These are phyloP conservation scores for Halophytophthora batemanensis DNA, from an alignment of 352 stramenopile species.

Conservation along the genomic window DNA sequence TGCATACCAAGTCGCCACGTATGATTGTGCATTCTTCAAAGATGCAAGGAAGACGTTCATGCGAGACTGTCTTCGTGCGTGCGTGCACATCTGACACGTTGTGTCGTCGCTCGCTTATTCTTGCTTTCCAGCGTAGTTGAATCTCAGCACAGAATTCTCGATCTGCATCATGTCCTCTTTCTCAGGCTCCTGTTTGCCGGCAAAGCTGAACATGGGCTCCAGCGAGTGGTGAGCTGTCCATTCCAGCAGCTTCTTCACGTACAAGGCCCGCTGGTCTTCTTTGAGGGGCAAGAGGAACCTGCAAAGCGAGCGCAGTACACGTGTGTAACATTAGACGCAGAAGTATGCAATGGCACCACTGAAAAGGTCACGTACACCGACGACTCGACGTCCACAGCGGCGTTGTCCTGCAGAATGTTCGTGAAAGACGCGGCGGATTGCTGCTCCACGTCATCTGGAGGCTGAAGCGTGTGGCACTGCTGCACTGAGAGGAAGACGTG, in stretches of 20 bases:
- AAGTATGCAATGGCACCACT: not conserved
- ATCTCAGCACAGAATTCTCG: constrained; percentile 57
- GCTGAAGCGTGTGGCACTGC: constrained; percentile 50
- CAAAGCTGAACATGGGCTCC: constrained; percentile 31
- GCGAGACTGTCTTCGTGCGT: not conserved
- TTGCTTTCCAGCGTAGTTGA: constrained; percentile 27
- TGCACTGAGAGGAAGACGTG: constrained; percentile 68
- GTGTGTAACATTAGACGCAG: not conserved
- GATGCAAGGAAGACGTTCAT: not conserved
- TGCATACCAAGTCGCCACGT: not conserved
- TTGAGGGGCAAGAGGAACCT: constrained; percentile 75
- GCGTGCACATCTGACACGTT: not conserved
- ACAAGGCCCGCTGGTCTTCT: constrained; percentile 61
- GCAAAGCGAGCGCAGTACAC: not conserved
- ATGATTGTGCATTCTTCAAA: constrained; percentile 3
- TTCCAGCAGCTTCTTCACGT: constrained; percentile 66
- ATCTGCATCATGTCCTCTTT: constrained; percentile 52
- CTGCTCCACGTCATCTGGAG: constrained; percentile 12
- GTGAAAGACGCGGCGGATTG: constrained; percentile 21
- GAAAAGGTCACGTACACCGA: constrained; percentile 47
- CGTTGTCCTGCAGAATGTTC: constrained; percentile 35
- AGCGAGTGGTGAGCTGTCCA: constrained; percentile 39
- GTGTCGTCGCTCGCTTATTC: not conserved
- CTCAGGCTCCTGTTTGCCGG: constrained; percentile 21
- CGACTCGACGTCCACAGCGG: constrained; percentile 64